Percentiles rank a stretch among this genome's conserved stretches.
Evolutionary conservation across 768 basidiomycete genomes (phyloP).

Genomic region (Termitomyces sp.): DNA sequence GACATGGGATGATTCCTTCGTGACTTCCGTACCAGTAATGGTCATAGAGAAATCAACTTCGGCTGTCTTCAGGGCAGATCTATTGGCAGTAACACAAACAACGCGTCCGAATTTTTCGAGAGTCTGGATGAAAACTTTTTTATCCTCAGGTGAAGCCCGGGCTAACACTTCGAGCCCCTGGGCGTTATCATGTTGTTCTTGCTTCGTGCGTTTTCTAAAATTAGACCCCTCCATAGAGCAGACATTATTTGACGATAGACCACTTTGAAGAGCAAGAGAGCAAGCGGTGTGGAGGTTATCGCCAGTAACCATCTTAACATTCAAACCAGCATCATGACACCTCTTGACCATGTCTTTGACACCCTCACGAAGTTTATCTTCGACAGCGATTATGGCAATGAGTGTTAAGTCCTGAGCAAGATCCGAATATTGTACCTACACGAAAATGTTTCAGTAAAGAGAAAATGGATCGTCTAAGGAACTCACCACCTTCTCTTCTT

Average conservation of each 20-base stretch:
- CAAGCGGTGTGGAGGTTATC: conserved; percentile 94
- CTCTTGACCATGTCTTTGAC: conserved; percentile 74
- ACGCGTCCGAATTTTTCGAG: conserved; percentile 84
- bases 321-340: conserved; percentile 85
- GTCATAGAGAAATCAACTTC: conserved; percentile 98
- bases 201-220: conserved; percentile 46
- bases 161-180: conserved; percentile 95
- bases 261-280: conserved; percentile 95
- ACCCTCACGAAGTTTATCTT: conserved; percentile 91
- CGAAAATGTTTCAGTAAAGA: not conserved
- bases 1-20: conserved; percentile 98
- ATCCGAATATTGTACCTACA: conserved; percentile 61
- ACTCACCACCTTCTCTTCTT: conserved; percentile 28
- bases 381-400: conserved; percentile 89
- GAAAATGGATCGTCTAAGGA: conserved; percentile 15
- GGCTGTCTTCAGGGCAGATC: conserved; percentile 91
- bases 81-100: conserved; percentile 96
- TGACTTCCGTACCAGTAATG: conserved; percentile 94
- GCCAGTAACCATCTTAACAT: conserved; percentile 97
- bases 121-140: conserved; percentile 87
- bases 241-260: conserved; percentile 64
- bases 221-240: conserved; percentile 79
- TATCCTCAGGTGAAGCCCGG: conserved; percentile 95
- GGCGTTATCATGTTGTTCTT: conserved; percentile 38
- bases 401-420: conserved; percentile 74